phyloP scores from a whole-genome alignment of 176 grass and related monocot species.

The Eleusine indica region DNA sequence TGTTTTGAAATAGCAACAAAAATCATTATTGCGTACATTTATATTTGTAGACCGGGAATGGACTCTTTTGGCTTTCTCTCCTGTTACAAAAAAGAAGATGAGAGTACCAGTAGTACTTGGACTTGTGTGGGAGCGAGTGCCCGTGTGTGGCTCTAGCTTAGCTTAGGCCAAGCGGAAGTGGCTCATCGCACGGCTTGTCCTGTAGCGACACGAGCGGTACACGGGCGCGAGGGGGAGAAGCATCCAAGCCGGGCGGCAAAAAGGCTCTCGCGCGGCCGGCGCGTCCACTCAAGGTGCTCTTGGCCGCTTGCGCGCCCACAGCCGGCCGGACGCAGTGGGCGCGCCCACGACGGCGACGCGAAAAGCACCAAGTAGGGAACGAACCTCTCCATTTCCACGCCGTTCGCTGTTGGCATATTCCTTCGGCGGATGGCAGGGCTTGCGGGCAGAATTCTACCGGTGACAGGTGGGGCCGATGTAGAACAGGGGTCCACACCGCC shows the following conservation, averaged over 20 bases:
- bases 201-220: background rate
- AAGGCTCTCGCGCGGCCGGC: background rate
- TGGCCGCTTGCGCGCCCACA: background rate
- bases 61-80: no score
- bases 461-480: background rate
- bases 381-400: background rate
- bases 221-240: background rate
- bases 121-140: no score
- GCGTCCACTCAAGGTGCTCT: background rate
- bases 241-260: background rate
- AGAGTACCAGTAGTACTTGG: no score
- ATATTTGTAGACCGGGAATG: no score
- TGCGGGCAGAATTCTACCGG: no score
- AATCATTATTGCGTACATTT: no score
- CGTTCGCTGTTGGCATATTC: conserved; percentile 7
- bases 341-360: background rate
- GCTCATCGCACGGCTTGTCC: no score
- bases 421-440: background rate
- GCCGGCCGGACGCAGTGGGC: background rate
- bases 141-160: no score
- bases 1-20: no score
- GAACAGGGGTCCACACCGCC: background rate
- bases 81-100: no score
- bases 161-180: no score
- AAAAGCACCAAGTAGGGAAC: background rate